These are phyloP conservation scores for Paraphoma sp. DNA, from an alignment of 2,329 filamentous ascomycete species.

Conservation along the genomic window DNA sequence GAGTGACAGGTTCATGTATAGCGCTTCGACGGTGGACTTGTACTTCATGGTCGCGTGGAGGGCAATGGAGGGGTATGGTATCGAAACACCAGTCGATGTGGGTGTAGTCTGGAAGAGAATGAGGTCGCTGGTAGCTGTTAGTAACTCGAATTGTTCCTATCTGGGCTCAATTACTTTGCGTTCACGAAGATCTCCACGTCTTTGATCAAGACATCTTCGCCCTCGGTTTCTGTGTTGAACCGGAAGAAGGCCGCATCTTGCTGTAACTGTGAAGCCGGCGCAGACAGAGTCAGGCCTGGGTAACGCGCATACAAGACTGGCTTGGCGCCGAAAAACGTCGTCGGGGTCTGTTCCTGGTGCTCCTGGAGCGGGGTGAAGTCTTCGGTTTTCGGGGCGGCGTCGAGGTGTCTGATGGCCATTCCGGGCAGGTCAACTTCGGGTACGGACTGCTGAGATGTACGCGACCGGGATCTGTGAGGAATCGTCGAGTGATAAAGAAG, in stretches of 20 bases:
- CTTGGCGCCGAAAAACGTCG: constrained; percentile 73
- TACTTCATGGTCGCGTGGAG: constrained; percentile 76
- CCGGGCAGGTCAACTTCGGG: neutral
- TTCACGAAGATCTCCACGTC: constrained; percentile 57
- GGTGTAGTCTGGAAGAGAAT: constrained; percentile 66
- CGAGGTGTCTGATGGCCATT: constrained; percentile 59
- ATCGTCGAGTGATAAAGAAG: no score
- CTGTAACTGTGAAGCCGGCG: constrained; percentile 62
- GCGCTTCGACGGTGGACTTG: constrained; percentile 38
- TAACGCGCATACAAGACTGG: constrained; percentile 73
- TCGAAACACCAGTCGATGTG: constrained; percentile 66
- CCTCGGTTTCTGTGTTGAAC: constrained; percentile 48
- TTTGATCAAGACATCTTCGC: constrained; percentile 39
- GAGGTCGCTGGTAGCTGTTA: constrained; percentile 55
- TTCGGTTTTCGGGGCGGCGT: constrained; percentile 60
- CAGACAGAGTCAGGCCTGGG: constrained; percentile 63
- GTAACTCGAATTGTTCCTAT: neutral
- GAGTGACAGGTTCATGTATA: constrained; percentile 47
- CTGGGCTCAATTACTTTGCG: constrained; percentile 46
- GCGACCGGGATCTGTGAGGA: neutral
- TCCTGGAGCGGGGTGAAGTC: constrained; percentile 71
- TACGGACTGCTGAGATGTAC: neutral
- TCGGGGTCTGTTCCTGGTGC: constrained; percentile 75
- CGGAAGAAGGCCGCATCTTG: constrained; percentile 53
- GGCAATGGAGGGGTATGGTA: constrained; percentile 76